A percentile compares a stretch with the other conserved stretches of the same genome.
Evolutionary conservation across 1,284 basidiomycete species (phyloP).

Genomic region (Ganoderma lingzhi): DNA sequence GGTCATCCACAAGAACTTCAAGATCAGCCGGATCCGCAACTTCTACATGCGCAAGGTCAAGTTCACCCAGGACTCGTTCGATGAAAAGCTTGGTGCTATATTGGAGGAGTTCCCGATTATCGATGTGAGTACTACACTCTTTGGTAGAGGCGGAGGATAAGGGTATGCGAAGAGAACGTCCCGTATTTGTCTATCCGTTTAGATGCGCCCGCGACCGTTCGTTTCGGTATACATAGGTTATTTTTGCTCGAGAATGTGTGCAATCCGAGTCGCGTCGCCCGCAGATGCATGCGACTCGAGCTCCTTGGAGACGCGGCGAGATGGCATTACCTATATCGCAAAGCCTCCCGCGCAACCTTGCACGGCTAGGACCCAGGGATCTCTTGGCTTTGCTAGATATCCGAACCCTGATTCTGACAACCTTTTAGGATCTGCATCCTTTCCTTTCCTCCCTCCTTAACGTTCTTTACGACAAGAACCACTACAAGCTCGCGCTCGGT

Average conservation of each 20-base stretch:
- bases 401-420: background rate
- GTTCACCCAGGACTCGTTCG: constrained; percentile 98
- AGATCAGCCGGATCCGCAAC: constrained; percentile 94
- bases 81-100: constrained; percentile 96
- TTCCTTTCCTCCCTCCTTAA: constrained; percentile 95
- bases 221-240: too few relatives aligned
- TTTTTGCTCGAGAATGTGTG: too few relatives aligned
- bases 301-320: too few relatives aligned
- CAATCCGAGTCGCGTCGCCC: too few relatives aligned
- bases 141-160: background rate
- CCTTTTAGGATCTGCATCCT: constrained; percentile 88
- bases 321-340: too few relatives aligned
- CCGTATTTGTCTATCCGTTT: background rate
- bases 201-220: background rate
- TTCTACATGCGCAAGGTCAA: constrained; percentile 99
- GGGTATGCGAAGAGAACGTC: background rate
- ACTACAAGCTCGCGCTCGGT: constrained; percentile 96
- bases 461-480: constrained; percentile 98
- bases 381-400: too few relatives aligned
- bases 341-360: too few relatives aligned
- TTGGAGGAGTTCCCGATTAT: constrained; percentile 96
- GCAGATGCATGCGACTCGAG: too few relatives aligned
- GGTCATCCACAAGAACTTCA: constrained; percentile 99
- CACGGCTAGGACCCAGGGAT: too few relatives aligned
- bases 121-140: constrained; percentile 70